These are phyloP conservation scores for Ambrosia trifida DNA, from an alignment of 129 eudicot genomes.

Conservation along the genomic window DNA sequence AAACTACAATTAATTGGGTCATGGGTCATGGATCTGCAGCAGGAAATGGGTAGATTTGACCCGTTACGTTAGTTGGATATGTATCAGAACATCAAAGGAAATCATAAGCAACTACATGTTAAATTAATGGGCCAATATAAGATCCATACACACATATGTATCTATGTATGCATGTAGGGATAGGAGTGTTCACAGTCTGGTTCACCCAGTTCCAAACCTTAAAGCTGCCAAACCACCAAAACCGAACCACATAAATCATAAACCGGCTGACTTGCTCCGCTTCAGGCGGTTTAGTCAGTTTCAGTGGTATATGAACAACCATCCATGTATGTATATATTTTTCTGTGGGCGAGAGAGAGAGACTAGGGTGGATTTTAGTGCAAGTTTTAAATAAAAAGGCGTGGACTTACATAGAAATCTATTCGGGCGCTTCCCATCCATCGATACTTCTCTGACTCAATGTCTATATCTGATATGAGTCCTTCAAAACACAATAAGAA, in stretches of 20 bases:
- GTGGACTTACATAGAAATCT: constrained; percentile 66
- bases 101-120: not conserved
- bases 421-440: constrained; percentile 95
- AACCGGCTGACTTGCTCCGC: no score
- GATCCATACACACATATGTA: not conserved
- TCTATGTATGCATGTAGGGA: no score
- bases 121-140: not conserved
- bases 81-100: not conserved
- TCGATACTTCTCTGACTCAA: constrained; percentile 90
- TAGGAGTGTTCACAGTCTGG: no score
- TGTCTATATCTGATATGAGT: constrained; percentile 86
- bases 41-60: no score
- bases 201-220: no score
- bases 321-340: not conserved
- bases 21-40: no score
- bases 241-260: no score
- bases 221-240: no score
- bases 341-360: not conserved
- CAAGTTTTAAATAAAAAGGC: not conserved
- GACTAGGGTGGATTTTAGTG: not conserved
- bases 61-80: no score
- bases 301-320: no score
- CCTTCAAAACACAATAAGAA: constrained; percentile 46
- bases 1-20: no score
- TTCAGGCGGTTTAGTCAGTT: no score